Percentiles rank a stretch among this genome's conserved stretches.
These are phyloP conservation scores for Yamadazyma triangularis DNA, from an alignment of 1,139 yeast species.

Conservation along the genomic window DNA sequence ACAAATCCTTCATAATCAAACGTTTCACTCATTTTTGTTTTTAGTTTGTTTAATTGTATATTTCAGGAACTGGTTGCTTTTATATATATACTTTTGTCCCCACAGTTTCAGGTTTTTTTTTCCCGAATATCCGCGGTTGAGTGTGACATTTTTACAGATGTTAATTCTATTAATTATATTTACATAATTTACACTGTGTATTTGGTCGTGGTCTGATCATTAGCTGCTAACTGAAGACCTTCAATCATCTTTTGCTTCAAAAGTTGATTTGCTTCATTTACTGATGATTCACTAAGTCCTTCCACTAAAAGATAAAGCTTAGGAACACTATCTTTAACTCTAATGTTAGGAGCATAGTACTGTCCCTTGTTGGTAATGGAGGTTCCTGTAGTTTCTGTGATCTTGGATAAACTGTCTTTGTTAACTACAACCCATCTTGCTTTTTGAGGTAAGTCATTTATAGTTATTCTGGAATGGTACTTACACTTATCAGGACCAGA, in stretches of 20 bases:
- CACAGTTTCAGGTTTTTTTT: too few species aligned
- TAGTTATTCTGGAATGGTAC: conserved; percentile 67
- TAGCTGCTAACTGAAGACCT: conserved; percentile 45
- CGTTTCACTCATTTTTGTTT: conserved; percentile 5
- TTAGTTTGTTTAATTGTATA: neutral
- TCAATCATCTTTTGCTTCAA: conserved; percentile 58
- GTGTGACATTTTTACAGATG: too few species aligned
- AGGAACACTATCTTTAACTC: conserved; percentile 45
- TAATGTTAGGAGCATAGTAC: conserved; percentile 58
- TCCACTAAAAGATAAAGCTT: conserved; percentile 78
- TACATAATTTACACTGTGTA: conserved; percentile 32
- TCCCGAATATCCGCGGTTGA: too few species aligned
- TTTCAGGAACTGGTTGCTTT: too few species aligned
- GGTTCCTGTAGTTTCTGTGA: conserved; percentile 70
- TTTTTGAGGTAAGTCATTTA: conserved; percentile 82
- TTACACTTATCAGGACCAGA: conserved; percentile 60
- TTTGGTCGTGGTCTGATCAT: conserved; percentile 14
- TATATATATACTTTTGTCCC: too few species aligned
- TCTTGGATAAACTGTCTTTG: conserved; percentile 56
- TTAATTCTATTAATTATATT: too few species aligned
- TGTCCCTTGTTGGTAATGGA: conserved; percentile 83
- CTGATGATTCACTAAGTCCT: conserved; percentile 62
- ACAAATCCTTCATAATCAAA: conserved; percentile 34
- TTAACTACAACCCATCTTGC: conserved; percentile 83
- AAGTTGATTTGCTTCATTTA: conserved; percentile 60